phyloP scores from a whole-genome alignment of 1,284 basidiomycete species.

The Inonotus obliquus region DNA sequence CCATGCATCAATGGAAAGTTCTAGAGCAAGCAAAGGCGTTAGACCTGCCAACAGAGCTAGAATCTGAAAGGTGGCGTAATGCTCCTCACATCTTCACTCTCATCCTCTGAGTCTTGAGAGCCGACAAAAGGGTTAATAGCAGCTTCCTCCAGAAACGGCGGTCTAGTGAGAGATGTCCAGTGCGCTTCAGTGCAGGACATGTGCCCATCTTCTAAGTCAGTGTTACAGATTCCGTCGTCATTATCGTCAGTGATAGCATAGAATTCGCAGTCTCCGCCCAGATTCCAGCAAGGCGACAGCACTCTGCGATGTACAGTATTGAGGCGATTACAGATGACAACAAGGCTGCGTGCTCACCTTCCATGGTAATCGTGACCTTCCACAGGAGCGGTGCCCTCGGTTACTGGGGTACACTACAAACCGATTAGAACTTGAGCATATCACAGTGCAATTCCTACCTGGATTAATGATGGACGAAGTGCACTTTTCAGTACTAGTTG shows the following conservation, averaged over 20 bases:
- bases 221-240: background rate
- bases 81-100: background rate
- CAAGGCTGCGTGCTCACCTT: background rate
- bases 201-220: background rate
- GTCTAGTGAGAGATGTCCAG: background rate
- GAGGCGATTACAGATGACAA: background rate
- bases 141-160: background rate
- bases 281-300: background rate
- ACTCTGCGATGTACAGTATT: background rate
- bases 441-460: constrained; percentile 34
- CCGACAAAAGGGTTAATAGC: background rate
- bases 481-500: constrained; percentile 42
- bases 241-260: background rate
- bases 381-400: background rate
- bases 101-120: background rate
- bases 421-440: background rate
- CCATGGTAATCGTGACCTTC: background rate
- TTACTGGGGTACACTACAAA: background rate
- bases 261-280: background rate
- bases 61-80: background rate
- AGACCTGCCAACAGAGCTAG: too few species aligned
- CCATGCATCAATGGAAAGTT: background rate
- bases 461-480: constrained; percentile 43
- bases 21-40: background rate
- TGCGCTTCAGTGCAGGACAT: background rate